Percentiles rank a stretch among this genome's conserved stretches.
These are phyloP conservation scores for Paraphaeosphaeria minitans DNA, from an alignment of 2,329 filamentous ascomycete genomes.

Conservation along the genomic window DNA sequence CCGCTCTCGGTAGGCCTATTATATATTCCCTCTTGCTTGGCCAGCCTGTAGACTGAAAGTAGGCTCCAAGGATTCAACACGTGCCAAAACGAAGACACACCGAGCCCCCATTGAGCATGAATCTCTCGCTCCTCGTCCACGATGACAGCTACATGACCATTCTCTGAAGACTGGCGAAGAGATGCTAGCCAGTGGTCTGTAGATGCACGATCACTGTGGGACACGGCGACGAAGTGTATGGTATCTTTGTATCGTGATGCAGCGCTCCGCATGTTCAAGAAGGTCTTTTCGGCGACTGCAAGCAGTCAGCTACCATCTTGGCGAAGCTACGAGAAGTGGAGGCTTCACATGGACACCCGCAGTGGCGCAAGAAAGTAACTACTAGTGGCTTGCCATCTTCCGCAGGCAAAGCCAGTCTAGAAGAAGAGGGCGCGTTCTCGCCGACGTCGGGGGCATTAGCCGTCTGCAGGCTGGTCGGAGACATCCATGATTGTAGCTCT, in stretches of 20 bases:
- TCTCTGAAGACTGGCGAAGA: slow-evolving; percentile 27
- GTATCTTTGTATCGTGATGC: slow-evolving; percentile 30
- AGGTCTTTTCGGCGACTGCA: slow-evolving; percentile 71
- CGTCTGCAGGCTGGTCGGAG: slow-evolving; percentile 33
- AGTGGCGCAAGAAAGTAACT: slow-evolving; percentile 72
- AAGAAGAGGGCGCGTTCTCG: slow-evolving; percentile 60
- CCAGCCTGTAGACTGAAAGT: slow-evolving; percentile 62
- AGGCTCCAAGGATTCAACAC: slow-evolving; percentile 64
- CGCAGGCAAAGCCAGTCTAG: slow-evolving; percentile 59
- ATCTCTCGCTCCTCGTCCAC: slow-evolving; percentile 64
- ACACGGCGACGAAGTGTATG: slow-evolving; percentile 42
- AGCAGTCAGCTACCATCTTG: slow-evolving; percentile 2
- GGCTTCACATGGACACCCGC: slow-evolving; percentile 70
- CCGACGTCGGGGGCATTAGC: slow-evolving; percentile 59
- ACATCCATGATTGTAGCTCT: slow-evolving; percentile 52
- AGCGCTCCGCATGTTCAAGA: slow-evolving; percentile 36
- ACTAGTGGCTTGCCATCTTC: slow-evolving; percentile 61
- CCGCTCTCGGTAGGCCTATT: slow-evolving; percentile 69
- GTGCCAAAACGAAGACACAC: slow-evolving; percentile 65
- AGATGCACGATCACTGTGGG: slow-evolving; percentile 38
- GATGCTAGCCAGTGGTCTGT: slow-evolving; percentile 43
- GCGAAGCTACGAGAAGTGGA: not conserved
- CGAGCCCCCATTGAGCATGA: slow-evolving; percentile 71
- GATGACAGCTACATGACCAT: slow-evolving; percentile 60
- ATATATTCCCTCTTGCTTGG: slow-evolving; percentile 68